Evolutionary conservation across 768 basidiomycete species (phyloP), one percentile per base, ranked within the genome.

Genomic region (Saitozyma sp.): DNA sequence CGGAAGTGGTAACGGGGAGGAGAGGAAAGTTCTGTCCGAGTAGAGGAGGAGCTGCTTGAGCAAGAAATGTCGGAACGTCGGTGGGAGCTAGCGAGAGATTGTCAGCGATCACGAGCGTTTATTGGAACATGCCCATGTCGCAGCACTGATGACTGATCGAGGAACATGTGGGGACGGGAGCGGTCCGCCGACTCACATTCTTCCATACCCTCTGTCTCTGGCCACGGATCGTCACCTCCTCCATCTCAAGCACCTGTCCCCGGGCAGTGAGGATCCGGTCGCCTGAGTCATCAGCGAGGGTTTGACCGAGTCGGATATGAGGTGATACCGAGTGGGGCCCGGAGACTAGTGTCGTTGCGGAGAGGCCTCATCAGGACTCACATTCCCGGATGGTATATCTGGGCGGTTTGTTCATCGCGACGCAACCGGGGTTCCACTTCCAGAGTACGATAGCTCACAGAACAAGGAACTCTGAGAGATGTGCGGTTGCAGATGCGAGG

Each of bases 231-330:
- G 60, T 45, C n/a, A 45, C 57, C 53, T 67, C 61, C 50, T 71
- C 68, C 66, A 76, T 73, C 65, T 76, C 74, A 45, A 76, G 61
- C 14, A 73, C 62, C 49, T 66, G 54, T 6, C 74, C 74, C 0
- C 67, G 67, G 14, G 74, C 56, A 11, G 74, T 76, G n/a, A 76
- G 56, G 54, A 73, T 70, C 41, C 60, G 51, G 51, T 75, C 74
- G 56, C 73, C 73, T 75, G 11, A 40, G 38, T 20, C 29, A 8
- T 40, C 38, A 50, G 37, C 10, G 16, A n/a, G 39, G 48, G 7
- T 20, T 19, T 42, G 14, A 6, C 38, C 9, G 9, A 9, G 43
- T 45, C 9, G 43, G n/a, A n/a, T n/a, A n/a, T n/a, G 5, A 29
- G 2, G 29, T 29, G 2, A 29, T 5, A 29, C 29, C 29, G 29